A percentile compares a stretch with the other conserved stretches of the same genome.
Conservation (phyloP, 345 rosid genomes). For the Heritiera fomes region DNA sequence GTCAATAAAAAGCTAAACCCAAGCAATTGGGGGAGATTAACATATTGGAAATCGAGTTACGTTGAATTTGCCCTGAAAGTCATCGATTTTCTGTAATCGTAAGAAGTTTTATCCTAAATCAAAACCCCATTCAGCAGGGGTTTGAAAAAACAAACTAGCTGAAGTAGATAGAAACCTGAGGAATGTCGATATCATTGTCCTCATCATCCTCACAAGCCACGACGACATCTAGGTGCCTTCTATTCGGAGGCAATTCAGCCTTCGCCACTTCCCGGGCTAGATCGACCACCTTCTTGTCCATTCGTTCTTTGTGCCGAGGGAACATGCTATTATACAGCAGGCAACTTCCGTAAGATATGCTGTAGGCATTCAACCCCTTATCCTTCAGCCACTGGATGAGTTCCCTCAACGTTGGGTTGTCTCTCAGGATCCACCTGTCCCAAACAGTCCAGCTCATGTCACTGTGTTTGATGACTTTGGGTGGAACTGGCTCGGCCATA, state of each 20-base stretch:
- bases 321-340: slow-evolving; percentile 85
- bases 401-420: slow-evolving; percentile 71
- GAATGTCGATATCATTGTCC: slow-evolving; percentile 80
- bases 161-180: slow-evolving; percentile 77
- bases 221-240: slow-evolving; percentile 76
- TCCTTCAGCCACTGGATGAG: slow-evolving; percentile 73
- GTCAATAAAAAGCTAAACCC: not conserved
- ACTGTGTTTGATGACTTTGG: slow-evolving; percentile 74
- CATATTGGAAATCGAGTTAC: not conserved
- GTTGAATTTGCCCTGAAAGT: not conserved
- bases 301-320: slow-evolving; percentile 71
- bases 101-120: not conserved
- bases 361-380: slow-evolving; percentile 79
- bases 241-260: slow-evolving; percentile 64
- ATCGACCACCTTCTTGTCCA: slow-evolving; percentile 74
- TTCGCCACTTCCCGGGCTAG: slow-evolving; percentile 83
- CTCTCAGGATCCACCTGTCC: slow-evolving; percentile 83
- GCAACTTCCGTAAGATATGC: slow-evolving; percentile 87
- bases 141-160: slow-evolving; percentile 21
- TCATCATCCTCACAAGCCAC: slow-evolving; percentile 89
- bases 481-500: slow-evolving; percentile 92
- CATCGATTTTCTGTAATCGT: not conserved
- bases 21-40: not conserved
- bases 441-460: slow-evolving; percentile 96
- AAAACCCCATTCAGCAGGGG: slow-evolving; percentile 1